phyloP scores from a whole-genome alignment of 768 basidiomycete species.

The Lanmaoa pseudosensibilis region DNA sequence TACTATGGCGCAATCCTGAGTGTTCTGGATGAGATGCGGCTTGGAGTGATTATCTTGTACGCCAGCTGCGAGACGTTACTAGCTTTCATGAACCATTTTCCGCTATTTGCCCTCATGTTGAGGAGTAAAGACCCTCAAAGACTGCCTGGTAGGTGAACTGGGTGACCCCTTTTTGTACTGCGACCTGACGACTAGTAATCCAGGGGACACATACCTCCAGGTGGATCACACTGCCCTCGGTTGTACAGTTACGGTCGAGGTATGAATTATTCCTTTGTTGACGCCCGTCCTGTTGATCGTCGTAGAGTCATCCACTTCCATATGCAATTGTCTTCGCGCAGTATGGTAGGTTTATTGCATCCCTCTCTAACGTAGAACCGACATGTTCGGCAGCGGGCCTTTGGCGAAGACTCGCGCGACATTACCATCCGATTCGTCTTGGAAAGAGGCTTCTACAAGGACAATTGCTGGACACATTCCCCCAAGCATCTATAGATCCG shows the following conservation, averaged over 20 bases:
- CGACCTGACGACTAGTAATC: not conserved
- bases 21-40: slow-evolving; percentile 42
- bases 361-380: not conserved
- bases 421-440: slow-evolving; percentile 61
- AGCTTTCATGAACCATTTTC: slow-evolving; percentile 88
- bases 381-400: slow-evolving; percentile 41
- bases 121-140: slow-evolving; percentile 80
- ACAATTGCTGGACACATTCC: slow-evolving; percentile 49
- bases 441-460: slow-evolving; percentile 50
- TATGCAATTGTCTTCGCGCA: slow-evolving; percentile 55
- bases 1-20: not conserved
- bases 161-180: not conserved
- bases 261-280: not conserved
- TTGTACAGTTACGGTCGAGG: slow-evolving; percentile 22
- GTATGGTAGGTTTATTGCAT: slow-evolving; percentile 42
- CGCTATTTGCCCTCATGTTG: slow-evolving; percentile 84
- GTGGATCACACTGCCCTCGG: slow-evolving; percentile 29
- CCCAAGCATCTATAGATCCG: slow-evolving; percentile 21
- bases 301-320: slow-evolving; percentile 54
- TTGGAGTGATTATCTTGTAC: slow-evolving; percentile 57
- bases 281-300: slow-evolving; percentile 1
- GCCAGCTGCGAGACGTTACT: slow-evolving; percentile 63
- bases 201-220: slow-evolving; percentile 31
- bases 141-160: slow-evolving; percentile 60
- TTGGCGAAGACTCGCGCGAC: slow-evolving; percentile 48